Conservation (phyloP, 352 stramenopile genomes). For the Pythium aristosporum region DNA sequence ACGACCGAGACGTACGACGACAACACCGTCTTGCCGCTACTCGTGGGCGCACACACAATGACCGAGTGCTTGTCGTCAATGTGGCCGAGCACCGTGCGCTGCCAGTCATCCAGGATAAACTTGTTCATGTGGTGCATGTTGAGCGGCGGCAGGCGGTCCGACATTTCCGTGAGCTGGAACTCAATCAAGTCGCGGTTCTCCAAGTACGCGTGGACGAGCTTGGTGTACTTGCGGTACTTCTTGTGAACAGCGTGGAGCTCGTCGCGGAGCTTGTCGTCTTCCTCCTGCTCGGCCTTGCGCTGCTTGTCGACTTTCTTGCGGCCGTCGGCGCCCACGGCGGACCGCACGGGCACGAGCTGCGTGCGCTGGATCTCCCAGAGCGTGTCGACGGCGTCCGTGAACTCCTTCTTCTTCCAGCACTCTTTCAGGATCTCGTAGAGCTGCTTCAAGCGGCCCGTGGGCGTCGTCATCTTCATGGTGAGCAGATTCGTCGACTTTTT, state of each 20-base stretch:
- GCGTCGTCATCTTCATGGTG: conserved; percentile 86
- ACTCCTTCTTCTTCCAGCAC: conserved; percentile 85
- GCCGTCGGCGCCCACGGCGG: conserved; percentile 32
- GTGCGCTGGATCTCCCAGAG: conserved; percentile 86
- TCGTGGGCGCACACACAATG: conserved; percentile 97
- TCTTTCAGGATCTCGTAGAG: conserved; percentile 85
- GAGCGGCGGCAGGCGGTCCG: conserved; percentile 75
- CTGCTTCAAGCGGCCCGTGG: conserved; percentile 77
- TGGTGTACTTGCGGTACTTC: conserved; percentile 88
- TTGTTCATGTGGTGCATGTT: conserved; percentile 92
- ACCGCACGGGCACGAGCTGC: conserved; percentile 54
- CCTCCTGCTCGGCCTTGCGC: conserved; percentile 70
- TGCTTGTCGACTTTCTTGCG: conserved; percentile 74
- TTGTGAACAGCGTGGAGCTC: conserved; percentile 80
- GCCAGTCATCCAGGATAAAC: conserved; percentile 97
- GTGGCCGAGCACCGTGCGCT: conserved; percentile 93
- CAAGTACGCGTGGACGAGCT: conserved; percentile 70
- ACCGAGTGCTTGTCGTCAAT: conserved; percentile 96
- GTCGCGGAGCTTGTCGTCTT: conserved; percentile 60
- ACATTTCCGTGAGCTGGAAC: conserved; percentile 88
- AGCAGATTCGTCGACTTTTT: conserved; percentile 82
- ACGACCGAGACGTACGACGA: conserved; percentile 85
- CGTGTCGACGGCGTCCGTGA: conserved; percentile 81
- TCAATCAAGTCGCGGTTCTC: conserved; percentile 74
- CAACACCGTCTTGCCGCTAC: conserved; percentile 96